Evolutionary conservation across 257 asterid genomes (phyloP).

Genomic region (Petunia axillaris): DNA sequence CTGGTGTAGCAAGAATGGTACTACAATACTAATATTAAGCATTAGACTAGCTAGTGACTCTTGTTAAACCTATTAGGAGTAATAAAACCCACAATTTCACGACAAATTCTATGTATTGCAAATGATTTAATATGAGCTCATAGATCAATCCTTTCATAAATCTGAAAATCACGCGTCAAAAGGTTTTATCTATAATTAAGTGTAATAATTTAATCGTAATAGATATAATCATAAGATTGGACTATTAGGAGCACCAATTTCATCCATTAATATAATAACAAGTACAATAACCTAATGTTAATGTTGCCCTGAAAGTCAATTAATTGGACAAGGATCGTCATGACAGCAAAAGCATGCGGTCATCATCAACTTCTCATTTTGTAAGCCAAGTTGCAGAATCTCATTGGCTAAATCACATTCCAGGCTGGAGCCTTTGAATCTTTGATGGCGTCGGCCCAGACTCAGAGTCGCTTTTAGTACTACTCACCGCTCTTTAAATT

Average conservation of each 20-base stretch:
- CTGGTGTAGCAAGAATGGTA: too few species aligned
- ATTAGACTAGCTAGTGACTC: too few species aligned
- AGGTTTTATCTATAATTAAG: not conserved
- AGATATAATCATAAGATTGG: not conserved
- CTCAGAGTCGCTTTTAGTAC: not conserved
- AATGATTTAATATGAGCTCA: not conserved
- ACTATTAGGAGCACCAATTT: not conserved
- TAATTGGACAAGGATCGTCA: not conserved
- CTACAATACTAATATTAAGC: not conserved
- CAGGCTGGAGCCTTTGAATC: constrained; percentile 12
- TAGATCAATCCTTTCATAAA: not conserved
- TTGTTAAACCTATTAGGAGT: not conserved
- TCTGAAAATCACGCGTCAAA: not conserved
- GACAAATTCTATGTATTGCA: not conserved
- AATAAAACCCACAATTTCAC: not conserved
- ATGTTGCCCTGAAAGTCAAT: not conserved
- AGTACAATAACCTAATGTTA: not conserved
- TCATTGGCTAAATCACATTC: not conserved
- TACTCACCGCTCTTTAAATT: constrained; percentile 17
- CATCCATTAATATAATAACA: not conserved
- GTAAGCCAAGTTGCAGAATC: not conserved
- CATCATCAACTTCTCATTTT: not conserved
- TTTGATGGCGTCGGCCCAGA: constrained; percentile 7
- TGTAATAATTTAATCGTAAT: not conserved
- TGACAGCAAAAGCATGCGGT: constrained; percentile 26